Base-by-base conservation (phyloP, 164 flowering plant species). In the Sedum album region DNA sequence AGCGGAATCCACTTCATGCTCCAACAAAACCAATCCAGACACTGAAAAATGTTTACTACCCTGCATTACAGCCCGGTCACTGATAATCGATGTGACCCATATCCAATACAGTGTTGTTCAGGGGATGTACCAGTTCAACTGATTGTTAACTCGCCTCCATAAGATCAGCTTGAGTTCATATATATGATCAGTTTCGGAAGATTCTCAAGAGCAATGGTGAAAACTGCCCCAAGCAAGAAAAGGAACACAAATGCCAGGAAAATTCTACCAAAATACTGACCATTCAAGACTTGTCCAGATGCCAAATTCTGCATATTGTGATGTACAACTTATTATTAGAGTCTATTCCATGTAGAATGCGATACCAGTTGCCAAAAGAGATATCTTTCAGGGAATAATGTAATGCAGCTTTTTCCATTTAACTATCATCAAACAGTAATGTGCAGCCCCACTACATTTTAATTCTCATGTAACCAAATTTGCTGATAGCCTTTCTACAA, bases 161-260 rank as follows among this genome's bases (percentile, higher is more conserved):
- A 4, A 44, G 9, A 44, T 44, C 49, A 44, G 49, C 20, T 44
- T 10, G 86, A 75, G 73, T 75, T 82, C 6, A 85, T 36, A 66
- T 68, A 73, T 55, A 73, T 70, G 36, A 89, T 73, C 18, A 83
- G 55, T 31, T 68, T 73, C 3, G 92, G 97, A 71, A 88, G 89
- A 77, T 79, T 83, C 75, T 90, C 94, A 49, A 90, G 83, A 72
- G 73, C 76, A 72, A 84, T 42, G 9, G 90, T 88, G 49, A 90
- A 79, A 33, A 77, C 67, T 48, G 77, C 82, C 69, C 84, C 94
- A 61, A 90, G 73, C 31, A 80, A 33, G 71, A 85, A 83, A 44
- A 90, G 74, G 26, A 88, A 68, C 75, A 81, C 18, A 38, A 87
- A 79, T 25, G 84, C 90, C 41, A 85, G 60, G 15, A 86, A 44